A percentile compares a stretch with the other conserved stretches of the same genome.
Conservation (phyloP, 331 rosid genomes). For the Malus hybrid region DNA sequence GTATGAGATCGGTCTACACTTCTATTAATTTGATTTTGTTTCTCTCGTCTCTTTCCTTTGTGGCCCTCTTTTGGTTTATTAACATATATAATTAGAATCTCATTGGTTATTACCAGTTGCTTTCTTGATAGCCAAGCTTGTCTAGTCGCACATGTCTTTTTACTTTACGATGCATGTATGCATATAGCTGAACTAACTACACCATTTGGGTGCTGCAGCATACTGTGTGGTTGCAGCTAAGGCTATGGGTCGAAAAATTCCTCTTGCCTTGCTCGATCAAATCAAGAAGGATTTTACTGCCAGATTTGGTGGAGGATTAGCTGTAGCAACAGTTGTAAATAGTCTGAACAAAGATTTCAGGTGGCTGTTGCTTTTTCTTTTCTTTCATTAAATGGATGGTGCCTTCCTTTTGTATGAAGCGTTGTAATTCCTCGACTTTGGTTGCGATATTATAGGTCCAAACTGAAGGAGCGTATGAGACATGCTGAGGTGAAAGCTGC, state of each 20-base stretch:
- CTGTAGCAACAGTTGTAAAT: slow-evolving; percentile 59
- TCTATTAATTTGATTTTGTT: too few relatives aligned
- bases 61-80: too few relatives aligned
- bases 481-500: slow-evolving; percentile 75
- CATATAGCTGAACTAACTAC: slow-evolving; percentile 22
- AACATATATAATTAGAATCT: too few relatives aligned
- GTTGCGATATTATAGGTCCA: slow-evolving; percentile 35
- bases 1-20: too few relatives aligned
- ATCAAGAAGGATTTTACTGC: slow-evolving; percentile 74
- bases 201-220: slow-evolving; percentile 40
- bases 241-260: slow-evolving; percentile 71
- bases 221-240: slow-evolving; percentile 89
- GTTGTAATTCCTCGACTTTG: not conserved
- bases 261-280: slow-evolving; percentile 83
- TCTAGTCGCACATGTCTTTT: not conserved
- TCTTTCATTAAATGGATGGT: not conserved
- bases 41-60: too few relatives aligned
- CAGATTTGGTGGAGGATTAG: slow-evolving; percentile 81
- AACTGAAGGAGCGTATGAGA: slow-evolving; percentile 90
- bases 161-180: not conserved
- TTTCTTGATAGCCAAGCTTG: too few relatives aligned
- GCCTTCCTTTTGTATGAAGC: not conserved
- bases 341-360: slow-evolving; percentile 78
- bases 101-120: not conserved
- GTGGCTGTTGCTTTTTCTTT: slow-evolving; percentile 25